phyloP scores from a whole-genome alignment of 768 basidiomycete genomes.

The Cantharellus anzutake region DNA sequence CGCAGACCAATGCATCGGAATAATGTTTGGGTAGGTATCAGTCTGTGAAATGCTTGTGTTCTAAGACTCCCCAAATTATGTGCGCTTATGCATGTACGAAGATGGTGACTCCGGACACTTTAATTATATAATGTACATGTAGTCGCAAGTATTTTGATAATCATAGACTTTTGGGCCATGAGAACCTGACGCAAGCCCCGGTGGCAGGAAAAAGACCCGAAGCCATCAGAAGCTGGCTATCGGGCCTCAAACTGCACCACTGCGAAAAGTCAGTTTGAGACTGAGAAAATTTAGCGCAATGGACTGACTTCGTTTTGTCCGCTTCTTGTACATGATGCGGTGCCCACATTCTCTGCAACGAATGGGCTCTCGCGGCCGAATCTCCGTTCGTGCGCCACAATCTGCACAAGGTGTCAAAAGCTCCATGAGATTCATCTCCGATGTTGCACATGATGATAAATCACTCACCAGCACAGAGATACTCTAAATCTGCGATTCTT shows the following conservation, averaged over 20 bases:
- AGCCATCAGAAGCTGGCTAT: constrained; percentile 15
- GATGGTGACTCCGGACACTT: no score
- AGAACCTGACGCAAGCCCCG: not conserved
- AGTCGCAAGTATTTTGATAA: no score
- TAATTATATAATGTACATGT: no score
- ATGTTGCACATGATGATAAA: no score
- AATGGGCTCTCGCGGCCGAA: constrained; percentile 79
- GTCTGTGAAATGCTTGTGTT: not conserved
- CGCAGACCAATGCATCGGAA: constrained; percentile 9
- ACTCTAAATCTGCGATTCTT: constrained; percentile 43
- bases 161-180: no score
- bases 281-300: not conserved
- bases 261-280: constrained; percentile 7
- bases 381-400: constrained; percentile 83
- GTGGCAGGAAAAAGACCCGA: not conserved
- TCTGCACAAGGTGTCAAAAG: constrained; percentile 26
- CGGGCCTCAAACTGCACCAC: constrained; percentile 80
- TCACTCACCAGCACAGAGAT: constrained; percentile 60
- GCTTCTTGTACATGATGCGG: constrained; percentile 97
- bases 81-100: no score
- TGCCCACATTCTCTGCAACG: constrained; percentile 95
- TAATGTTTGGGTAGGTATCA: not conserved
- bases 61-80: not conserved
- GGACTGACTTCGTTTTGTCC: constrained; percentile 66
- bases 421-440: no score